Conservation (phyloP, 2,329 filamentous ascomycete genomes). For the Fusarium sp. region DNA sequence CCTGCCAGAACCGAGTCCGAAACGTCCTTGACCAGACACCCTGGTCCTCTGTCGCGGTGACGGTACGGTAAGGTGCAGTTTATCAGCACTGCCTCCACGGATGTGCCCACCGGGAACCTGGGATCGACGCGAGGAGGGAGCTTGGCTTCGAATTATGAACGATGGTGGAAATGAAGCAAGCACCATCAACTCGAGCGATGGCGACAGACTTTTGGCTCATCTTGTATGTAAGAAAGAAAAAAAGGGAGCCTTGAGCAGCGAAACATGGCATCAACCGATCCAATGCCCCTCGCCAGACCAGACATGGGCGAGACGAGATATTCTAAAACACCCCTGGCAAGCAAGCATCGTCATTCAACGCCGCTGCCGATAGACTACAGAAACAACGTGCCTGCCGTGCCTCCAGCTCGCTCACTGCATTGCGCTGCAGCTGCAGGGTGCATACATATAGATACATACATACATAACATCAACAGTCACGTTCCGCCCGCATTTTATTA, state of each 20-base stretch:
- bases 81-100: constrained; percentile 44
- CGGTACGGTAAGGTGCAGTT: constrained; percentile 24
- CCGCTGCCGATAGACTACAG: constrained; percentile 37
- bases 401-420: constrained; percentile 20
- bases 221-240: constrained; percentile 13
- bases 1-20: constrained; percentile 35
- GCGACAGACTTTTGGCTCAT: constrained; percentile 12
- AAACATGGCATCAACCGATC: constrained; percentile 28
- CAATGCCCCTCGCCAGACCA: constrained; percentile 11
- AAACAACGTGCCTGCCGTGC: constrained; percentile 37
- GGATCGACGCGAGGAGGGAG: constrained; percentile 38
- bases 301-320: not conserved
- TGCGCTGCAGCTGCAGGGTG: constrained; percentile 35
- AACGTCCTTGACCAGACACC: constrained; percentile 37
- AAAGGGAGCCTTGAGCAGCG: constrained; percentile 32
- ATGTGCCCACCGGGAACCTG: constrained; percentile 38
- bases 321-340: constrained; percentile 35
- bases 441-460: constrained; percentile 5
- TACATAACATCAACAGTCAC: constrained; percentile 41
- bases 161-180: constrained; percentile 30
- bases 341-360: constrained; percentile 41
- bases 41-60: constrained; percentile 38
- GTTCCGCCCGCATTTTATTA: constrained; percentile 35
- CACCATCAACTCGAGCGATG: constrained; percentile 11
- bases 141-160: constrained; percentile 29